Conservation (phyloP, 2,329 filamentous ascomycete genomes). For the Aspergillus terreus region DNA sequence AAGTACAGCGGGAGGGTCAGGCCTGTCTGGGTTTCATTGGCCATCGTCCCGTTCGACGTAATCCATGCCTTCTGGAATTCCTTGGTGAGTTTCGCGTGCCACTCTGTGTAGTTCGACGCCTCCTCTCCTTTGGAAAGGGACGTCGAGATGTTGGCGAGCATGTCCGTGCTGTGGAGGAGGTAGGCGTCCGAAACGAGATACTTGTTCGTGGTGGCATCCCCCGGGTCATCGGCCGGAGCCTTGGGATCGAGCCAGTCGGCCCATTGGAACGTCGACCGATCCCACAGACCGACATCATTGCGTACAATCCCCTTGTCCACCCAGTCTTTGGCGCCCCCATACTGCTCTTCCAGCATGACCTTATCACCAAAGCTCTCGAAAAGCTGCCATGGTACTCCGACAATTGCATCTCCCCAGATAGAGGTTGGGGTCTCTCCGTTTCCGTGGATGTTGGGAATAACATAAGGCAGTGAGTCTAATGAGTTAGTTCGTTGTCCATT, state of each 20-base stretch:
- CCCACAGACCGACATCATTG: slow-evolving; percentile 9
- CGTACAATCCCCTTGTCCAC: slow-evolving; percentile 9
- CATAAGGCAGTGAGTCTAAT: slow-evolving; percentile 19
- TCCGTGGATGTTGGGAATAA: slow-evolving; percentile 19
- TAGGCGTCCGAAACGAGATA: slow-evolving; percentile 33
- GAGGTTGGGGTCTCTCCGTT: slow-evolving; percentile 14
- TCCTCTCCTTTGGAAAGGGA: slow-evolving; percentile 11
- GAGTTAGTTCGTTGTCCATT: background rate
- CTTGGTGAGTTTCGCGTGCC: slow-evolving; percentile 9
- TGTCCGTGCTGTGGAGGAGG: slow-evolving; percentile 28
- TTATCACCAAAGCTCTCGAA: slow-evolving; percentile 30
- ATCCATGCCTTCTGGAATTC: slow-evolving; percentile 28
- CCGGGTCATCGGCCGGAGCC: slow-evolving; percentile 29
- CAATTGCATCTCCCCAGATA: slow-evolving; percentile 35
- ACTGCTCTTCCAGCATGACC: slow-evolving; percentile 22
- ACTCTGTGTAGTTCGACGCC: slow-evolving; percentile 11
- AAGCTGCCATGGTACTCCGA: slow-evolving; percentile 31
- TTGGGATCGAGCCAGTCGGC: slow-evolving; percentile 39
- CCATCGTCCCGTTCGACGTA: slow-evolving; percentile 19
- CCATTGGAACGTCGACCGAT: slow-evolving; percentile 22
- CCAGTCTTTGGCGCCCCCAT: slow-evolving; percentile 7
- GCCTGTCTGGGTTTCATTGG: slow-evolving; percentile 28
- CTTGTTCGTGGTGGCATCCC: slow-evolving; percentile 24
- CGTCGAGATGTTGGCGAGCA: slow-evolving; percentile 24
- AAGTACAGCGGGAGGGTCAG: slow-evolving; percentile 27